Conservation (phyloP, 2,329 filamentous ascomycete genomes). For the Blastomyces gilchristii region DNA sequence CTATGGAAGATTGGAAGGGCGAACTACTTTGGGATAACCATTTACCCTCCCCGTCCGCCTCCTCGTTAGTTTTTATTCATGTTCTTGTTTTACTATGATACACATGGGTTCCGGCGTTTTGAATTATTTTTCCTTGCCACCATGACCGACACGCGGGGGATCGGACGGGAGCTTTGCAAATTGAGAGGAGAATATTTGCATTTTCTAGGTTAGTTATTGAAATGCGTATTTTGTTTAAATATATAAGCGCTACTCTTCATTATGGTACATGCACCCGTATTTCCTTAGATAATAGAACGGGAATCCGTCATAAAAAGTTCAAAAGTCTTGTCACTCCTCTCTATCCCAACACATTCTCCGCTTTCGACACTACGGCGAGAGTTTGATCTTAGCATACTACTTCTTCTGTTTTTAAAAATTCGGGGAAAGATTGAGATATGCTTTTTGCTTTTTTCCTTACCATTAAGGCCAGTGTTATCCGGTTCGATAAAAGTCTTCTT, state of each 20-base stretch:
- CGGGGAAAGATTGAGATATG: too few relatives aligned
- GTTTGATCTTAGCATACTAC: neutral
- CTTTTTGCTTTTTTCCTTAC: conserved; percentile 39
- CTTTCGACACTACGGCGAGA: conserved; percentile 34
- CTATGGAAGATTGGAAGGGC: neutral
- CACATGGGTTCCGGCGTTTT: conserved; percentile 2
- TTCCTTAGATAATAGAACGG: neutral
- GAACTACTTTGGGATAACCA: neutral
- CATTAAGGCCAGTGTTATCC: conserved; percentile 72
- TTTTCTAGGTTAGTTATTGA: neutral
- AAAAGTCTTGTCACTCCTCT: neutral
- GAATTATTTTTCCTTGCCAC: neutral
- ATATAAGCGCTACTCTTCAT: neutral
- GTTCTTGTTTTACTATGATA: conserved; percentile 8
- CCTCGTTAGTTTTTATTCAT: neutral
- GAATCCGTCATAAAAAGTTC: neutral
- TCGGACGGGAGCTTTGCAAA: neutral
- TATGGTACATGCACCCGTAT: neutral
- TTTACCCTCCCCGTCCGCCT: neutral
- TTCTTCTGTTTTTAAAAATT: neutral
- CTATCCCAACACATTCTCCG: conserved; percentile 41
- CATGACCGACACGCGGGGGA: neutral
- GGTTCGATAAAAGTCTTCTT: conserved; percentile 73
- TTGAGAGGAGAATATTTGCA: neutral
- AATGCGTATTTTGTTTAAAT: neutral